A percentile compares a stretch with the other conserved stretches of the same genome.
These are phyloP conservation scores for Aureobasidium sp. DNA, from an alignment of 2,329 filamentous ascomycete genomes.

Conservation along the genomic window DNA sequence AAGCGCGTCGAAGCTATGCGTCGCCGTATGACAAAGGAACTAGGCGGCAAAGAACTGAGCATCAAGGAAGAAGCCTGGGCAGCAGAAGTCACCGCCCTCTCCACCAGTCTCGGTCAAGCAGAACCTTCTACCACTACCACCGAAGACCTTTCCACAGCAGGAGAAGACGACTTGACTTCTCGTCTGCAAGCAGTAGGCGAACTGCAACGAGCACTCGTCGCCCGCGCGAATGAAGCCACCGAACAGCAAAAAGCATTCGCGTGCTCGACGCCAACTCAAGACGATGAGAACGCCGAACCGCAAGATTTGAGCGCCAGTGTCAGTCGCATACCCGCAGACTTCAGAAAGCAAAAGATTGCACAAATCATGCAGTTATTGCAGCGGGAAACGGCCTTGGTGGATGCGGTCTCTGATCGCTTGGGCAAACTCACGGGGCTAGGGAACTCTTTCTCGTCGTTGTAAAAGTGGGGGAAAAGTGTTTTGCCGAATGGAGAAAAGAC, in stretches of 20 bases:
- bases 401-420: constrained; percentile 55
- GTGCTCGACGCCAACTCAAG: not conserved
- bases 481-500: not conserved
- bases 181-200: constrained; percentile 22
- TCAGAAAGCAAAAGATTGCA: constrained; percentile 54
- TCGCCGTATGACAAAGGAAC: constrained; percentile 35
- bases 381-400: constrained; percentile 59
- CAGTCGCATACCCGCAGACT: constrained; percentile 50
- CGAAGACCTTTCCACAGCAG: not conserved
- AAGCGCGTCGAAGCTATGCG: constrained; percentile 53
- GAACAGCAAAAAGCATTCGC: constrained; percentile 15
- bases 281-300: constrained; percentile 25
- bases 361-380: constrained; percentile 57
- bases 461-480: not conserved
- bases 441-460: not conserved
- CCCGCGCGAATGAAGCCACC: constrained; percentile 24
- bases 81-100: constrained; percentile 44
- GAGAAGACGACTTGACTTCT: constrained; percentile 7
- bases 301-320: constrained; percentile 24
- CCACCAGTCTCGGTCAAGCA: constrained; percentile 26
- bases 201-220: constrained; percentile 22
- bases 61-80: constrained; percentile 53
- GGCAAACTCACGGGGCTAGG: constrained; percentile 41
- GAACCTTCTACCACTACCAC: not conserved
- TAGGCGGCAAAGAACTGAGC: constrained; percentile 50